Conservation (phyloP, 2,329 filamentous ascomycete species). For the Colletotrichum tropicicola region DNA sequence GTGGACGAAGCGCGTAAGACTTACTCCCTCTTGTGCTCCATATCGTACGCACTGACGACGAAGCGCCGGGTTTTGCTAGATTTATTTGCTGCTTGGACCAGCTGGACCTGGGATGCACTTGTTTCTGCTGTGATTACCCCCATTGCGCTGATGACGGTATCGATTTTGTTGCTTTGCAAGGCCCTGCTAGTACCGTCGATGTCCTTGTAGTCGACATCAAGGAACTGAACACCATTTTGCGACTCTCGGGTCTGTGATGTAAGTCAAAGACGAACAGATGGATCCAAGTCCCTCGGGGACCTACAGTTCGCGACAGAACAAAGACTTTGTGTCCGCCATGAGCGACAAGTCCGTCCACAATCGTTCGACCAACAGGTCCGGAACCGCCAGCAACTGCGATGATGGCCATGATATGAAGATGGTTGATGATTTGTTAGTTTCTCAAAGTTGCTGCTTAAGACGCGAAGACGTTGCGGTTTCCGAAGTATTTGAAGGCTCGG, state of each 20-base stretch:
- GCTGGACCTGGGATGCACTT: conserved; percentile 45
- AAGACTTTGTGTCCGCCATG: conserved; percentile 46
- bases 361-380: conserved; percentile 53
- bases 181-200: conserved; percentile 30
- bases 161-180: conserved; percentile 46
- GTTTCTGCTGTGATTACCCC: conserved; percentile 37
- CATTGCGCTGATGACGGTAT: conserved; percentile 52
- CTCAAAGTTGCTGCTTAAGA: background rate
- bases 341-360: conserved; percentile 52
- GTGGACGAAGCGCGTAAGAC: background rate
- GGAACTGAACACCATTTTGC: conserved; percentile 6
- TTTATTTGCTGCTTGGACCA: conserved; percentile 53
- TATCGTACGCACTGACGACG: conserved; percentile 52
- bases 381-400: conserved; percentile 57
- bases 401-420: conserved; percentile 28
- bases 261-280: too few relatives aligned
- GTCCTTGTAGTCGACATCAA: conserved; percentile 39
- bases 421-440: background rate
- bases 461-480: background rate
- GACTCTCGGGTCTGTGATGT: background rate
- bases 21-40: conserved; percentile 34
- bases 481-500: background rate
- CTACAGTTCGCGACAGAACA: conserved; percentile 49
- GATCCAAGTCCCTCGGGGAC: too few relatives aligned
- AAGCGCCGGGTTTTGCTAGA: conserved; percentile 48